Conservation (phyloP, 139 green algal species). For the Desmodesmus armatus region DNA sequence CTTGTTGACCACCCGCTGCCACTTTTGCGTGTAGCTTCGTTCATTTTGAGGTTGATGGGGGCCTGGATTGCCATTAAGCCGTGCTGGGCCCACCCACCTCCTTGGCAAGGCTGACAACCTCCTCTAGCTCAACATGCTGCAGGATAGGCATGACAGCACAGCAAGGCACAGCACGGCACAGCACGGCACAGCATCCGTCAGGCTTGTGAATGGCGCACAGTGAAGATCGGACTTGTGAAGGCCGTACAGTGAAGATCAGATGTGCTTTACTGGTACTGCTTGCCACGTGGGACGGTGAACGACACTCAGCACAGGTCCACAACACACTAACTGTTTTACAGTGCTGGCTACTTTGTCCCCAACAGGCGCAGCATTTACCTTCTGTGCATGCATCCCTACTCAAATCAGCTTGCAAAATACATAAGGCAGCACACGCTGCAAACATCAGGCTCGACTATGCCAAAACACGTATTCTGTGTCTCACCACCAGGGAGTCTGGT, state of each 20-base stretch:
- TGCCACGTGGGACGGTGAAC: background rate
- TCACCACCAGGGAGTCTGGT: slow-evolving; percentile 8
- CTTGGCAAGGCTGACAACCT: slow-evolving; percentile 61
- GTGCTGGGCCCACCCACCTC: slow-evolving; percentile 58
- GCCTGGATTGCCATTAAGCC: slow-evolving; percentile 78
- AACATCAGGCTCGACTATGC: too few relatives aligned
- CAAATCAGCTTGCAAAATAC: too few relatives aligned
- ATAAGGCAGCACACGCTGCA: too few relatives aligned
- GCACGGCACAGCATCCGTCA: background rate
- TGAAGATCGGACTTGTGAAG: too few relatives aligned
- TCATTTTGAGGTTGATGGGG: slow-evolving; percentile 71
- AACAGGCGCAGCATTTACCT: too few relatives aligned
- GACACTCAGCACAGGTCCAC: too few relatives aligned
- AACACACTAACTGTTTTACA: too few relatives aligned
- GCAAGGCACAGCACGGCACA: too few relatives aligned
- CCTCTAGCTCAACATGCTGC: slow-evolving; percentile 53
- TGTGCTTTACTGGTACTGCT: background rate
- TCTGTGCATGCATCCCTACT: too few relatives aligned
- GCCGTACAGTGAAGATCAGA: background rate
- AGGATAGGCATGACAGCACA: background rate
- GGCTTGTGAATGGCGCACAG: too few relatives aligned
- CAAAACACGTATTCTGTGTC: too few relatives aligned
- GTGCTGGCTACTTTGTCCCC: too few relatives aligned
- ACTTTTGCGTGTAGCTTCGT: slow-evolving; percentile 70
- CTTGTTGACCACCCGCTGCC: slow-evolving; percentile 58